Base-by-base conservation (phyloP, 371 early-diverging fungal genomes). In the Syncephalis plumigaleata region DNA sequence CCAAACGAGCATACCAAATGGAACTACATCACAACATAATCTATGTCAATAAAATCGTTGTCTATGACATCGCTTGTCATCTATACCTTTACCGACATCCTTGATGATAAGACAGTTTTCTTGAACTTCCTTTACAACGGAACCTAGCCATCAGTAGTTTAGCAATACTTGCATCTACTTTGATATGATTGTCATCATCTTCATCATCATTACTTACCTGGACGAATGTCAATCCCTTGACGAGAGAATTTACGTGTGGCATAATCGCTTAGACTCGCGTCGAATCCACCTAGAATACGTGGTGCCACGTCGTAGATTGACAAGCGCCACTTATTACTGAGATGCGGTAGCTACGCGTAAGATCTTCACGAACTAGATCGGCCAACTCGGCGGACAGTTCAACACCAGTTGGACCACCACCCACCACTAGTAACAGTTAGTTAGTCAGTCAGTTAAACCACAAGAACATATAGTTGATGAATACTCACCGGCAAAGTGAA, bases 321-420 rank as follows among this genome's bases (percentile, higher is more conserved):
- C 66, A 81, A 63, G 2, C 68, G 67, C 9, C 78, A 75, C 42
- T 73, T 65, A 51, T 60, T 60, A 61, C 71, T 67, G 38, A 84
- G 53, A 16, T 55, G 27, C 0, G 84, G 80, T 79, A 79, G 15
- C 74, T 45, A n/a, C 70, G 61, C 21, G 67, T 57, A 42, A 84
- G 57, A 51, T 88, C 84, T 51, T 87, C 84, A 2, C 68, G 61
- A 51, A 85, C 62, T 47, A 86, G 77, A 53, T 88, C 89, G 56
- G 79, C 58, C 49, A 87, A 58, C 55, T 84, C 86, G 4, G 78
- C 73, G 1, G 81, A 71, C 52, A 80, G 80, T 57, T 83, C 81
- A 15, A 77, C 68, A 0, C 80, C 80, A 24, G 81, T 81, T 1
- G 82, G 82, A 0, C 88, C 88, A 39, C 86, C 86, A 0, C 87